A percentile compares a stretch with the other conserved stretches of the same genome.
Conservation (phyloP, 2,329 filamentous ascomycete species). For the Ustilaginoidea virens region DNA sequence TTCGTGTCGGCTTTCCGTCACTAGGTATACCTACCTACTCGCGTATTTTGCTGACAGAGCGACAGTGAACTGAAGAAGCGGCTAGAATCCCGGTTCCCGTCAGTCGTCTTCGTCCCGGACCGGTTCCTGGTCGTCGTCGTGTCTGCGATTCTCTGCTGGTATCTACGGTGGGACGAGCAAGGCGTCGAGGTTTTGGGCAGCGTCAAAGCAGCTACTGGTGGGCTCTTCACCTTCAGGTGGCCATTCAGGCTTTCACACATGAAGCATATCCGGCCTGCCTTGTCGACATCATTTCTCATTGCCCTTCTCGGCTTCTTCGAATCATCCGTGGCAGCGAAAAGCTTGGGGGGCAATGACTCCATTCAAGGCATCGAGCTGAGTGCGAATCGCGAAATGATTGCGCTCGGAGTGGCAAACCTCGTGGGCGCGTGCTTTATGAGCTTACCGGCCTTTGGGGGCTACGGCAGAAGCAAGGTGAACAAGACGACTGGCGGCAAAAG, state of each 20-base stretch:
- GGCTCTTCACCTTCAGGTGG: conserved; percentile 67
- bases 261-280: conserved; percentile 67
- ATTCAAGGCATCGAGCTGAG: conserved; percentile 73
- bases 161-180: conserved; percentile 59
- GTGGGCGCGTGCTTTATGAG: conserved; percentile 84
- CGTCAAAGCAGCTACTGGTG: conserved; percentile 58
- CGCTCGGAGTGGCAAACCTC: conserved; percentile 81
- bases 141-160: conserved; percentile 66
- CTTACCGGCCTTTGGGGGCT: conserved; percentile 87
- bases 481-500: conserved; percentile 80
- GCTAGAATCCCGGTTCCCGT: conserved; percentile 63
- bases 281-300: conserved; percentile 87
- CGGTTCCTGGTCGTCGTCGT: conserved; percentile 79
- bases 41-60: no score
- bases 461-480: conserved; percentile 92
- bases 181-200: conserved; percentile 76
- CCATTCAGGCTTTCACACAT: conserved; percentile 67
- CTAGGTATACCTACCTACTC: no score
- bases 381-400: conserved; percentile 84
- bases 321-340: conserved; percentile 90
- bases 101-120: conserved; percentile 79
- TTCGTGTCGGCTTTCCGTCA: no score
- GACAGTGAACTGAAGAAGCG: conserved; percentile 68
- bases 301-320: conserved; percentile 97
- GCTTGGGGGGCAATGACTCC: conserved; percentile 52